phyloP scores from a whole-genome alignment of 2,329 filamentous ascomycete species.

The Penicillium sp. region DNA sequence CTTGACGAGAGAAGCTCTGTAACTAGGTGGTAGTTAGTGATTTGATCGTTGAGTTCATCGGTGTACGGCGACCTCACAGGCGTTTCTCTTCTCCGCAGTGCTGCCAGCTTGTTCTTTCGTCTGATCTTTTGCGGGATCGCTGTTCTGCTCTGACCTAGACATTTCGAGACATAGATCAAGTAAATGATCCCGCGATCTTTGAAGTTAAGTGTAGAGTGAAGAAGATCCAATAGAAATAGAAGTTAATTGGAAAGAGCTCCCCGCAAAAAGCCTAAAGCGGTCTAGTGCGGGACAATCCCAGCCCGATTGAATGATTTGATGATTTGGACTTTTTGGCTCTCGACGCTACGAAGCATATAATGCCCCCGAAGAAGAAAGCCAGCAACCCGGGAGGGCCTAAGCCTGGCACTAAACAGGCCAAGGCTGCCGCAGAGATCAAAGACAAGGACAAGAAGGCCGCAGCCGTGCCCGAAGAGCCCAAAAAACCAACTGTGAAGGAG shows the following conservation, averaged over 20 bases:
- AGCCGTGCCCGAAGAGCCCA: slow-evolving; percentile 48
- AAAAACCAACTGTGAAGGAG: slow-evolving; percentile 66
- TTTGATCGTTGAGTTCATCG: not conserved
- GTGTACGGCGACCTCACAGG: slow-evolving; percentile 28
- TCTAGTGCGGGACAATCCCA: slow-evolving; percentile 34
- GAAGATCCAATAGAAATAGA: not conserved
- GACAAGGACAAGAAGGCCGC: slow-evolving; percentile 33
- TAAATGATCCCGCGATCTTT: not conserved
- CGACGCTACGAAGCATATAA: slow-evolving; percentile 17
- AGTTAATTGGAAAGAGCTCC: slow-evolving; percentile 6
- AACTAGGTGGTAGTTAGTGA: slow-evolving; percentile 38
- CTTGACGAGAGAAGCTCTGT: slow-evolving; percentile 58
- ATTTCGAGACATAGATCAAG: not conserved
- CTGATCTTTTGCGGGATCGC: not conserved
- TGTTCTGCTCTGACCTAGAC: slow-evolving; percentile 2
- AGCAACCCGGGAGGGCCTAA: slow-evolving; percentile 39
- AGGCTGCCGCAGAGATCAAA: slow-evolving; percentile 39
- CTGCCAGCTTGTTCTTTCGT: slow-evolving; percentile 4
- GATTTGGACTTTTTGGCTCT: not conserved
- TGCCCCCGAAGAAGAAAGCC: slow-evolving; percentile 46
- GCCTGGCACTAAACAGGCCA: slow-evolving; percentile 42
- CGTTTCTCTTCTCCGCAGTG: slow-evolving; percentile 37
- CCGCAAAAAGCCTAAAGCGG: slow-evolving; percentile 27
- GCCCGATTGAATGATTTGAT: not conserved
- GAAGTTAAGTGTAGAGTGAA: not conserved